phyloP scores from a whole-genome alignment of 1,139 yeast species.

The Nakaseomyces bracarensis region DNA sequence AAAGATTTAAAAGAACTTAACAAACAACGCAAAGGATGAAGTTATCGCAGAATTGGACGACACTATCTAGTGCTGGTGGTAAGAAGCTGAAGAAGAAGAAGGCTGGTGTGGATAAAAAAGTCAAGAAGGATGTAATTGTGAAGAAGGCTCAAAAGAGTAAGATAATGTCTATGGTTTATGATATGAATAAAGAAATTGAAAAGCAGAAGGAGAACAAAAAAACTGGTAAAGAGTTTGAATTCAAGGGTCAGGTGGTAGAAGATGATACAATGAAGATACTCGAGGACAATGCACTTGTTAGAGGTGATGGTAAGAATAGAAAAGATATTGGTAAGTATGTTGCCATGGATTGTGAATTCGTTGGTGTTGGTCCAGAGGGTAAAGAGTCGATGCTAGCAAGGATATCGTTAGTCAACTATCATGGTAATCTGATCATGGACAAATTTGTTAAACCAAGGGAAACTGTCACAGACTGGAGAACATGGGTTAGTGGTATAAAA shows the following conservation, averaged over 20 bases:
- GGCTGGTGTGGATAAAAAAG: constrained; percentile 7
- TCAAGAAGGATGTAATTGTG: constrained; percentile 7
- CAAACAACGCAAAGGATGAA: constrained; percentile 18
- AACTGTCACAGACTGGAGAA: constrained; percentile 81
- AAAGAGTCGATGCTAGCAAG: constrained; percentile 67
- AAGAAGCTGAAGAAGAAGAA: neutral
- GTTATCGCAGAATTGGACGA: constrained; percentile 31
- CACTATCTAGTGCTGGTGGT: constrained; percentile 13
- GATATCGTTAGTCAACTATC: constrained; percentile 77
- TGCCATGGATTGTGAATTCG: constrained; percentile 91
- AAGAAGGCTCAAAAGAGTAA: constrained; percentile 12
- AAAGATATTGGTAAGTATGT: constrained; percentile 57
- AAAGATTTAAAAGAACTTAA: neutral
- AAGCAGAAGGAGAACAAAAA: constrained; percentile 20
- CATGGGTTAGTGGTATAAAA: constrained; percentile 86
- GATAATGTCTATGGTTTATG: constrained; percentile 29
- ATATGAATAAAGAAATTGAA: constrained; percentile 27
- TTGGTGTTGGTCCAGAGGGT: constrained; percentile 78
- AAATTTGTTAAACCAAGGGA: constrained; percentile 67
- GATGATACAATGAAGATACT: constrained; percentile 7
- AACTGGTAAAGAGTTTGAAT: constrained; percentile 22
- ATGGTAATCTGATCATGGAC: constrained; percentile 66
- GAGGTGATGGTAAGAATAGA: constrained; percentile 16
- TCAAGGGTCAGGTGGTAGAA: constrained; percentile 12
- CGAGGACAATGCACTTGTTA: constrained; percentile 8